Evolutionary conservation across 2,329 filamentous ascomycete species (phyloP), one percentile per base, ranked within the genome.

Genomic region (Aspergillus pseudoterreus): DNA sequence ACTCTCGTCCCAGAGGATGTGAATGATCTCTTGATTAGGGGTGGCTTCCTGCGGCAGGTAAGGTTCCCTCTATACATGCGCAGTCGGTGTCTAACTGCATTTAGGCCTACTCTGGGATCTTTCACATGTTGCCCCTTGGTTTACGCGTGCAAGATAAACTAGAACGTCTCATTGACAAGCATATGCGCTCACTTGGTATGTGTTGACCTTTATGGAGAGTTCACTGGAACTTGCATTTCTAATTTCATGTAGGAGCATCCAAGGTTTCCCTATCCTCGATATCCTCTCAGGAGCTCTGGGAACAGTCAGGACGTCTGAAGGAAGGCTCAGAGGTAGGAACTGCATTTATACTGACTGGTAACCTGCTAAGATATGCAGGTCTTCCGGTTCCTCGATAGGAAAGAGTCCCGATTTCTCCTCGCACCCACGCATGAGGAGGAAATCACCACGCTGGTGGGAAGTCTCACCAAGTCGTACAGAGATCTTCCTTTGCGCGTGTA

Each of bases 371-470:
- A n/a, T 6, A 45, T 47, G 10, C 45, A 94, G 85, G 80, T 96
- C 17, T 92, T 96, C 60, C 83, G 82, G 39, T 82, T 97, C 43
- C 73, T 80, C 42, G 94, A 97, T 70, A 83, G 94, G 50, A 94
- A 88, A 69, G 82, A 87, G 6, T 76, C 81, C 1, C 78, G 81
- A 4, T 89, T 89, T 55, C 78, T 99, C 27, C 80, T 99, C 4
- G 87, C 91, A 1, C 94, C 94, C 1, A 99, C 94, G 0, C 94
- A 99, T 56, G 94, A 99, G 66, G 94, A 99, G 69, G 94, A 99
- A 67, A 94, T 99, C 60, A 99, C 94, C 0, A 76, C 80, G 0
- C 76, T 99, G 2, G 88, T 96, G 1, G 82, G 84, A 4, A 81
- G 80, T 50, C 81, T 85, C 14, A 77, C 92, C 1, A 83, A 85